Conservation (phyloP, 1,284 basidiomycete species). For the Inonotus hispidus region DNA sequence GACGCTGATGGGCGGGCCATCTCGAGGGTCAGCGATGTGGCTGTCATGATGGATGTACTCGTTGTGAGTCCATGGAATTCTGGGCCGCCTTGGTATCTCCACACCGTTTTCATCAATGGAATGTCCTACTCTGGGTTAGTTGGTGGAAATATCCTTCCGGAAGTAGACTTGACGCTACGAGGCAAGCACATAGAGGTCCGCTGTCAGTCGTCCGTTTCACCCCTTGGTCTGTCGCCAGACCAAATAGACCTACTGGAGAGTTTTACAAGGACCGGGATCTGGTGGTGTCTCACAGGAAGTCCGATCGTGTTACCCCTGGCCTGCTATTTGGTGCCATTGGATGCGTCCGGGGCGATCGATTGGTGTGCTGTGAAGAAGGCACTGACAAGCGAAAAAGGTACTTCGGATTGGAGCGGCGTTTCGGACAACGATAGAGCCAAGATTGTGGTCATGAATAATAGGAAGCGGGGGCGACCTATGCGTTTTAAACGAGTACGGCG, state of each 20-base stretch:
- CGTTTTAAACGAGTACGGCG: conserved; percentile 50
- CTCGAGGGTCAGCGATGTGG: conserved; percentile 38
- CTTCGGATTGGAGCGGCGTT: conserved; percentile 48
- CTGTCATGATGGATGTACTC: conserved; percentile 47
- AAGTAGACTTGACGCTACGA: conserved; percentile 37
- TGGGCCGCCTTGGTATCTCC: conserved; percentile 51
- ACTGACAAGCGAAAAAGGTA: conserved; percentile 43
- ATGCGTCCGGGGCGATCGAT: conserved; percentile 42
- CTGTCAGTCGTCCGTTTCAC: conserved; percentile 21
- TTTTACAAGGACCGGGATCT: conserved; percentile 57
- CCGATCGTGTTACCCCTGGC: conserved; percentile 45
- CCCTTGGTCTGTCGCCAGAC: conserved; percentile 25
- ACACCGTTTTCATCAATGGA: conserved; percentile 50
- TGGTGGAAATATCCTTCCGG: conserved; percentile 50
- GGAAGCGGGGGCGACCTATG: conserved; percentile 50
- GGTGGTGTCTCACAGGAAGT: conserved; percentile 56
- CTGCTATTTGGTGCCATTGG: conserved; percentile 60
- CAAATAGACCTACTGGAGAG: conserved; percentile 47
- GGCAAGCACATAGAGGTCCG: conserved; percentile 32
- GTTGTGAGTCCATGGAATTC: conserved; percentile 65
- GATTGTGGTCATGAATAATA: conserved; percentile 48
- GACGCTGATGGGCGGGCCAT: conserved; percentile 47
- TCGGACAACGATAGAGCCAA: conserved; percentile 40
- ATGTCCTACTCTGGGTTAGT: conserved; percentile 49
- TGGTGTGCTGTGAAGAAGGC: conserved; percentile 48